phyloP scores from a whole-genome alignment of 2,329 filamentous ascomycete genomes.

The Epichloe glyceriae region DNA sequence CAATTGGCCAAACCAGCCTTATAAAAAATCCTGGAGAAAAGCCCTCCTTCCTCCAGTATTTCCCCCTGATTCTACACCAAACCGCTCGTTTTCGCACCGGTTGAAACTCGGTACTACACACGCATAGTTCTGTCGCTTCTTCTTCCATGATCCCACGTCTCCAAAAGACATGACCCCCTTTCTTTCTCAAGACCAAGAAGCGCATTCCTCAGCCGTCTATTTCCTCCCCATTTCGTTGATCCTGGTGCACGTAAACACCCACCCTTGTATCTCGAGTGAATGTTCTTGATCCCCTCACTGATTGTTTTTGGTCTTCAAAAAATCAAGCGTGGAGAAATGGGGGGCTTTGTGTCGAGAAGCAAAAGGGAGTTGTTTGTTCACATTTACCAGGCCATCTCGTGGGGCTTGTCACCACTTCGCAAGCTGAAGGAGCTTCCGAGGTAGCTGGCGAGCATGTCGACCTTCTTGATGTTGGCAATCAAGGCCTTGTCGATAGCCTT shows the following conservation, averaged over 20 bases:
- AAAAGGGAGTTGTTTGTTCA: conserved; percentile 1
- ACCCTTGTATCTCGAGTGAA: neutral
- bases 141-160: conserved; percentile 1
- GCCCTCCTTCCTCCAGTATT: conserved; percentile 8
- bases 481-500: conserved; percentile 97
- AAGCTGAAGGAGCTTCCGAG: conserved; percentile 94
- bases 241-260: neutral
- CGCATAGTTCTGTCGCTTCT: conserved; percentile 4
- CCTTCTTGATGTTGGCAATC: conserved; percentile 95
- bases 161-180: neutral
- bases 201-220: neutral
- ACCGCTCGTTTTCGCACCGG: conserved; percentile 4
- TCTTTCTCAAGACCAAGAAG: neutral
- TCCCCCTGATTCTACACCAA: conserved; percentile 30
- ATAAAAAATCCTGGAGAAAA: conserved; percentile 25
- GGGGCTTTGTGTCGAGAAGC: neutral
- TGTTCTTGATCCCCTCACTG: neutral
- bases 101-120: neutral
- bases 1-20: conserved; percentile 48
- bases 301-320: conserved; percentile 6
- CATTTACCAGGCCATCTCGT: conserved; percentile 98
- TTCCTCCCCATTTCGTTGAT: neutral
- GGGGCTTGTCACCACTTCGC: conserved; percentile 98
- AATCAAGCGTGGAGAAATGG: neutral
- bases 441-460: conserved; percentile 86